phyloP scores from a whole-genome alignment of 2,329 filamentous ascomycete species.

The Claviceps capensis region DNA sequence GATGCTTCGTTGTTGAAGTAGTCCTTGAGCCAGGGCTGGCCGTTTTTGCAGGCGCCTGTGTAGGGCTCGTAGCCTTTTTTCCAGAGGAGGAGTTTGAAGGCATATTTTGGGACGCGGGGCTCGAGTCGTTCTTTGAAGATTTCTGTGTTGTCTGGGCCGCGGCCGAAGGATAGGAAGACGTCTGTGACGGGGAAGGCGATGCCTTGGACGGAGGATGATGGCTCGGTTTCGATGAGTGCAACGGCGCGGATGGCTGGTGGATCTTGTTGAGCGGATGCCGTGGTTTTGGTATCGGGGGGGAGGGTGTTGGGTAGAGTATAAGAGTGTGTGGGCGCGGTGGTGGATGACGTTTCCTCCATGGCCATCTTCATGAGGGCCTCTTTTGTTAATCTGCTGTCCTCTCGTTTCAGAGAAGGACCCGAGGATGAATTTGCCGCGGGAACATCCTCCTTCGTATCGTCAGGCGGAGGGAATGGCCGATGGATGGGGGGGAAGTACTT shows the following conservation, averaged over 20 bases:
- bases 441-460: not conserved
- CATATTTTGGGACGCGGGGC: constrained; percentile 64
- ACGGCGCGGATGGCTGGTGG: constrained; percentile 30
- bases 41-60: constrained; percentile 38
- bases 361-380: constrained; percentile 6
- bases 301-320: constrained; percentile 23
- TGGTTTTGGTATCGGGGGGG: constrained; percentile 21
- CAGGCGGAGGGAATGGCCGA: not conserved
- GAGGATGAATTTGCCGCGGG: not conserved
- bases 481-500: constrained; percentile 39
- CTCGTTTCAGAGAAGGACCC: constrained; percentile 12
- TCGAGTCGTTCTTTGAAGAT: constrained; percentile 51
- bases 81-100: constrained; percentile 66
- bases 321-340: constrained; percentile 14
- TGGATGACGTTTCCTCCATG: constrained; percentile 16
- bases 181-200: constrained; percentile 53
- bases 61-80: constrained; percentile 50
- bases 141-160: constrained; percentile 53
- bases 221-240: constrained; percentile 51
- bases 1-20: constrained; percentile 26
- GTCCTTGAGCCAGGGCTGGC: constrained; percentile 29
- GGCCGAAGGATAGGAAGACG: constrained; percentile 64
- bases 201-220: constrained; percentile 49
- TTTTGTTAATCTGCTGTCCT: constrained; percentile 13
- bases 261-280: constrained; percentile 21